A percentile compares a stretch with the other conserved stretches of the same genome.
Conservation (phyloP, 2,329 filamentous ascomycete genomes). For the Pseudopithomyces maydicus region DNA sequence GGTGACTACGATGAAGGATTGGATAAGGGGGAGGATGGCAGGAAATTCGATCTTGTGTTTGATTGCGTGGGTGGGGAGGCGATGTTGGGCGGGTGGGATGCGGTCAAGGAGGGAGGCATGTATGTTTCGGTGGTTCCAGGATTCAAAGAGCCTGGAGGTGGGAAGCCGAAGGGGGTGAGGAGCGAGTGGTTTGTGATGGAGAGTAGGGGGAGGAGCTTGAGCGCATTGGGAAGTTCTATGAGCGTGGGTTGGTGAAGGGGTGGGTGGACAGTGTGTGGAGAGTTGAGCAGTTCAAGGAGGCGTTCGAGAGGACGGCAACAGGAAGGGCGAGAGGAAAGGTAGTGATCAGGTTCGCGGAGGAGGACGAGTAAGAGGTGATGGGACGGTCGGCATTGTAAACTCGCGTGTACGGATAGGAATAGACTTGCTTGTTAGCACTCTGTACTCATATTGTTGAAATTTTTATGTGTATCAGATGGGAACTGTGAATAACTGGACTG, state of each 20-base stretch:
- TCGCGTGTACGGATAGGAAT: neutral
- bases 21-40: slow-evolving; percentile 27
- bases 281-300: slow-evolving; percentile 48
- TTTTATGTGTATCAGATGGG: neutral
- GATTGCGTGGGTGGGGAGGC: slow-evolving; percentile 51
- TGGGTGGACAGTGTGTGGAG: slow-evolving; percentile 51
- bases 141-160: slow-evolving; percentile 33
- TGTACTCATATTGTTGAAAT: too few species aligned
- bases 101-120: slow-evolving; percentile 44
- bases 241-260: slow-evolving; percentile 43
- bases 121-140: slow-evolving; percentile 47
- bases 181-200: slow-evolving; percentile 53
- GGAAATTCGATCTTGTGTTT: slow-evolving; percentile 51
- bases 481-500: neutral
- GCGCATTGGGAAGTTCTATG: slow-evolving; percentile 47
- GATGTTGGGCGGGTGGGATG: slow-evolving; percentile 51
- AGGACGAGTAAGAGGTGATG: slow-evolving; percentile 2
- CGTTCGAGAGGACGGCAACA: slow-evolving; percentile 46
- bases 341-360: slow-evolving; percentile 27
- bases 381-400: neutral
- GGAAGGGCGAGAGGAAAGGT: slow-evolving; percentile 53
- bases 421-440: neutral
- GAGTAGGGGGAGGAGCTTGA: slow-evolving; percentile 44
- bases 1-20: slow-evolving; percentile 34
- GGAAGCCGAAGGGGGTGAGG: slow-evolving; percentile 35